Percentiles rank a stretch among this genome's conserved stretches.
These are phyloP conservation scores for Trichoderma virens DNA, from an alignment of 495 filamentous ascomycete genomes.

Conservation along the genomic window DNA sequence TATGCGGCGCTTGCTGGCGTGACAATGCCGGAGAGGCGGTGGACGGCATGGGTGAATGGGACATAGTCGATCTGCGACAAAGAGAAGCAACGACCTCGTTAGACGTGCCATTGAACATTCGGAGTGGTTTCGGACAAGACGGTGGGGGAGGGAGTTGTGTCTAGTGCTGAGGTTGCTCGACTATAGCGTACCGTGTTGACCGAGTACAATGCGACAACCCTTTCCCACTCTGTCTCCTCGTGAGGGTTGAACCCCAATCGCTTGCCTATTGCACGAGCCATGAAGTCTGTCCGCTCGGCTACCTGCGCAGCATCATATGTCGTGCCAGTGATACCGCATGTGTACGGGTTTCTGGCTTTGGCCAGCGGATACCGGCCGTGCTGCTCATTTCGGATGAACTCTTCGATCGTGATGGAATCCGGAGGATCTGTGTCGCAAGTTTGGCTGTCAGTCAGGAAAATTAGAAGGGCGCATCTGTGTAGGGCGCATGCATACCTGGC, in stretches of 20 bases:
- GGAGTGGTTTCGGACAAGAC: not conserved
- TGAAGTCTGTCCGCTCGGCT: constrained; percentile 55
- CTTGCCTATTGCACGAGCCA: constrained; percentile 65
- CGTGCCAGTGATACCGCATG: constrained; percentile 70
- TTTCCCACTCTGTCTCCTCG: constrained; percentile 76
- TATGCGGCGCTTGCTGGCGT: constrained; percentile 83
- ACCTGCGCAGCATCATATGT: constrained; percentile 61
- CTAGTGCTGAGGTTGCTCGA: not conserved
- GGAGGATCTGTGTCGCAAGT: constrained; percentile 45
- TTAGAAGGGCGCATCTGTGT: not conserved
- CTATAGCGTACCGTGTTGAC: constrained; percentile 62
- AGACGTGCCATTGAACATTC: not conserved
- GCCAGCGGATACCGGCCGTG: constrained; percentile 60
- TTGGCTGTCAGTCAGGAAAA: not conserved
- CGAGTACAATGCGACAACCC: constrained; percentile 68
- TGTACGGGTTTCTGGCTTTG: constrained; percentile 65
- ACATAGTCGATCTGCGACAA: constrained; percentile 66
- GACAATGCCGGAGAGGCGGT: constrained; percentile 66
- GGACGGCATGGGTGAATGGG: constrained; percentile 66
- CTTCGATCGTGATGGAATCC: constrained; percentile 65
- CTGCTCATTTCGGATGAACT: constrained; percentile 72
- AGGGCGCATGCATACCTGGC: constrained; percentile 32
- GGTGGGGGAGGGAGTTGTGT: not conserved
- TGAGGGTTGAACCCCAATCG: constrained; percentile 71
- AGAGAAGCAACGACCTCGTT: not conserved